phyloP scores from a whole-genome alignment of 1,139 yeast genomes.

The Sugiyamaella xylanicola region DNA sequence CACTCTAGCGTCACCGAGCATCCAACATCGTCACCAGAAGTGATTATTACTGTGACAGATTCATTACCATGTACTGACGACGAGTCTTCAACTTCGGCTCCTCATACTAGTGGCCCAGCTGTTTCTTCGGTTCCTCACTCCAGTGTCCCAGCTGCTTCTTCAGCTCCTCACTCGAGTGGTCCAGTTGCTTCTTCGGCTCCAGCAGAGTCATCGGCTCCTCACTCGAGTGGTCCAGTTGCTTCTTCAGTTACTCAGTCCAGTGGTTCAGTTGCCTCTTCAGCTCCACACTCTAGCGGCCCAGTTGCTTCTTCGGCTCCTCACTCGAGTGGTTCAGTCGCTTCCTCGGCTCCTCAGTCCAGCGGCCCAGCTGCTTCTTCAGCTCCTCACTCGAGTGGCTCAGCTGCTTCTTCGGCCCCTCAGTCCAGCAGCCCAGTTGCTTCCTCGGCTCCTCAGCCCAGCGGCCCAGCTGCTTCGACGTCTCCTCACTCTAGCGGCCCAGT shows the following conservation, averaged over 20 bases:
- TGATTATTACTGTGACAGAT: neutral
- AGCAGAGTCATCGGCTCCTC: neutral
- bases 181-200: constrained; percentile 3
- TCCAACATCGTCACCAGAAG: neutral
- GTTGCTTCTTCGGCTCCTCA: neutral
- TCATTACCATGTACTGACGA: neutral
- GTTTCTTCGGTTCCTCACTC: neutral
- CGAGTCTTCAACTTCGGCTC: neutral
- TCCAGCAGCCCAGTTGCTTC: neutral
- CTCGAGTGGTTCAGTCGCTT: neutral
- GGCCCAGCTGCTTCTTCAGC: too few species aligned
- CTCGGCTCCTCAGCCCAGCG: neutral
- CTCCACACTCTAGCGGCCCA: constrained; percentile 5
- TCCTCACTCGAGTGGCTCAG: constrained; percentile 11
- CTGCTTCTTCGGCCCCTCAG: constrained; percentile 16
- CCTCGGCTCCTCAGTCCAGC: neutral
- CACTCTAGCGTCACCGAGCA: too few species aligned
- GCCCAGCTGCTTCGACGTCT: too few species aligned
- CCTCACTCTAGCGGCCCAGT: neutral
- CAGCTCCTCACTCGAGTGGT: neutral
- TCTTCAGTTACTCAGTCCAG: neutral
- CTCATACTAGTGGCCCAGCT: neutral
- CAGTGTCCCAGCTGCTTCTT: neutral
- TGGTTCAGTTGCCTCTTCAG: neutral
- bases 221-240: neutral